A percentile compares a stretch with the other conserved stretches of the same genome.
phyloP scores from a whole-genome alignment of 768 basidiomycete genomes.

The Russula vinacea region DNA sequence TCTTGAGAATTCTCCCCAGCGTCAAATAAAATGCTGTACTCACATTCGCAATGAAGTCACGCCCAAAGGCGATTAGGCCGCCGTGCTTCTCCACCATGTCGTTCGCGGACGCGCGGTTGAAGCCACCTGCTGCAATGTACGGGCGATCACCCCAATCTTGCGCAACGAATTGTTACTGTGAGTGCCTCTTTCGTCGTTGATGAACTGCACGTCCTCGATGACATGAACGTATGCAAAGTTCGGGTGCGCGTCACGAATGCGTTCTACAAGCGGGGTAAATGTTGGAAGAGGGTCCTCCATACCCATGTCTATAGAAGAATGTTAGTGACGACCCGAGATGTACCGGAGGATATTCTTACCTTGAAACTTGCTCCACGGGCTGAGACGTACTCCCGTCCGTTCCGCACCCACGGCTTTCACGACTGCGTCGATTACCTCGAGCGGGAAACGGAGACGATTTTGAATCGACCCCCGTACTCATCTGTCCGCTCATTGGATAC shows the following conservation, averaged over 20 bases:
- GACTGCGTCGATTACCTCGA: constrained; percentile 41
- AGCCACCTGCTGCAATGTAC: constrained; percentile 14
- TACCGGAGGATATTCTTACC: constrained; percentile 18
- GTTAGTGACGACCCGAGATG: background rate
- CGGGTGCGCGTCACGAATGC: constrained; percentile 10
- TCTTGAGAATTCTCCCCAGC: background rate
- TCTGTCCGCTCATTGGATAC: constrained; percentile 42
- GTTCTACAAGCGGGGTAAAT: constrained; percentile 1
- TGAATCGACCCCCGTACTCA: constrained; percentile 47
- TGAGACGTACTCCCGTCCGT: constrained; percentile 40
- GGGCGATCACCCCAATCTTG: constrained; percentile 6
- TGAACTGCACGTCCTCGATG: background rate
- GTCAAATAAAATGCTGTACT: background rate
- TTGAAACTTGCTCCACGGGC: constrained; percentile 37
- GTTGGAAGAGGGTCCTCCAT: constrained; percentile 23
- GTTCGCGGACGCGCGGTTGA: constrained; percentile 14
- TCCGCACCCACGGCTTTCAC: constrained; percentile 40
- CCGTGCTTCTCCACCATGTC: constrained; percentile 13
- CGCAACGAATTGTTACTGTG: constrained; percentile 2
- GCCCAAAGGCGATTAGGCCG: constrained; percentile 18
- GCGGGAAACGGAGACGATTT: constrained; percentile 43
- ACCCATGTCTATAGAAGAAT: constrained; percentile 15
- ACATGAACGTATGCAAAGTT: constrained; percentile 19
- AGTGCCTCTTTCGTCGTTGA: too few relatives aligned
- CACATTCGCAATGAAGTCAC: constrained; percentile 21